Evolutionary conservation across 2,329 filamentous ascomycete genomes (phyloP).

Genomic region (Cladobotryum mycophilum): DNA sequence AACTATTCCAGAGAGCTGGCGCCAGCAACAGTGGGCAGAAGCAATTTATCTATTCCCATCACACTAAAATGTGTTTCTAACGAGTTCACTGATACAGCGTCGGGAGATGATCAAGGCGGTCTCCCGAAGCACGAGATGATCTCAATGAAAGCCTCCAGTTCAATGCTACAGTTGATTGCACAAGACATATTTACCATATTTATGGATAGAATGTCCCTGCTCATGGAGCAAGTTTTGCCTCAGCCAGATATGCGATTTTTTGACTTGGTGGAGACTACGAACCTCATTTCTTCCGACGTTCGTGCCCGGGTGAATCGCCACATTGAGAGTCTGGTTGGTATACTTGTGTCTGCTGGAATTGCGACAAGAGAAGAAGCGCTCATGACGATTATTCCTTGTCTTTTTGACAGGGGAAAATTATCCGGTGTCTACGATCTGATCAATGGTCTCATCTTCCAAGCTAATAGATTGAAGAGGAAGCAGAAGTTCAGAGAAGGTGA

Average conservation of each 20-base stretch:
- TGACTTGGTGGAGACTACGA: too few species aligned
- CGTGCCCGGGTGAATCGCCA: background rate
- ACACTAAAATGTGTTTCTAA: background rate
- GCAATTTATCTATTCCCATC: background rate
- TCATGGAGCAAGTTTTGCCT: background rate
- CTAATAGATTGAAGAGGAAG: background rate
- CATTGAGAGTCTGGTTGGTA: background rate
- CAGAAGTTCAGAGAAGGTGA: background rate
- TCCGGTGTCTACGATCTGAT: background rate
- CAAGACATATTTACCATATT: background rate
- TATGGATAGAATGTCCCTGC: background rate
- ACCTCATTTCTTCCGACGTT: background rate
- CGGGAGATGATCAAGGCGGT: too few species aligned
- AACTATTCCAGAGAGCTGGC: background rate
- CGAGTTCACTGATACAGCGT: too few species aligned
- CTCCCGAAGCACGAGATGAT: too few species aligned
- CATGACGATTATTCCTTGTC: background rate
- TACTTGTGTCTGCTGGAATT: background rate
- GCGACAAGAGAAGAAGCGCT: background rate
- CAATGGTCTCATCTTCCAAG: background rate
- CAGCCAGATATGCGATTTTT: background rate
- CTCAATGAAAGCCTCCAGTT: background rate
- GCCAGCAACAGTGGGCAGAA: background rate
- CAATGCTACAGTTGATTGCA: background rate
- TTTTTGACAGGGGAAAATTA: background rate